Evolutionary conservation across 441 rosid genomes (phyloP).

Genomic region (Oxalis stricta): DNA sequence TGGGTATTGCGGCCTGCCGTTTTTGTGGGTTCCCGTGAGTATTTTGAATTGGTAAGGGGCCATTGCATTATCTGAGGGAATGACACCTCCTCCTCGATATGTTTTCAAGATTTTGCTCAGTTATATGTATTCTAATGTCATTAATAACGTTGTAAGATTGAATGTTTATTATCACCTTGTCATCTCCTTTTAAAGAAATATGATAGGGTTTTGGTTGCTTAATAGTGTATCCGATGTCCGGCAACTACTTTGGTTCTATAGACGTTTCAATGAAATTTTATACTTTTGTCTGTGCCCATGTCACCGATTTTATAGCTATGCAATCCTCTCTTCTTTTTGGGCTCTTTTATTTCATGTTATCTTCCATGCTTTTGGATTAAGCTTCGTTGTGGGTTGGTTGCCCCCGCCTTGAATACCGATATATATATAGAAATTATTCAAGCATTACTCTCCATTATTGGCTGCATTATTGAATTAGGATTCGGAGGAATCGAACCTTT

Average conservation of each 20-base stretch:
- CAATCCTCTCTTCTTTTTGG: slow-evolving; percentile 91
- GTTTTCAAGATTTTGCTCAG: slow-evolving; percentile 78
- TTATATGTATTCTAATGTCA: slow-evolving; percentile 79
- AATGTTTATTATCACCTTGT: not conserved
- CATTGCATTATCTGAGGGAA: slow-evolving; percentile 73
- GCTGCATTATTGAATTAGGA: not conserved
- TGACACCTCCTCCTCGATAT: slow-evolving; percentile 97
- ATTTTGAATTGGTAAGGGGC: slow-evolving; percentile 80
- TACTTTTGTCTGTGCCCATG: slow-evolving; percentile 70
- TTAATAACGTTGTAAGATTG: slow-evolving; percentile 62
- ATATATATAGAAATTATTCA: slow-evolving; percentile 24
- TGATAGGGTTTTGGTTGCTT: slow-evolving; percentile 4
- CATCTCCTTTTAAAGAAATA: not conserved
- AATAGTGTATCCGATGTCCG: slow-evolving; percentile 7
- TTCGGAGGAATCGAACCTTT: not conserved
- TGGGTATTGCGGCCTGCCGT: slow-evolving; percentile 57
- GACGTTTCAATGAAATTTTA: slow-evolving; percentile 71
- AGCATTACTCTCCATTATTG: not conserved
- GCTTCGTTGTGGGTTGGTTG: slow-evolving; percentile 85
- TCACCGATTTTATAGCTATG: slow-evolving; percentile 78
- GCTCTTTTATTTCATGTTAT: slow-evolving; percentile 78
- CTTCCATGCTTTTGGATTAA: slow-evolving; percentile 97
- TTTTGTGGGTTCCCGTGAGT: slow-evolving; percentile 74
- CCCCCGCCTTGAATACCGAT: slow-evolving; percentile 75
- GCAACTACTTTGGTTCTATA: slow-evolving; percentile 77